Evolutionary conservation across 2,329 filamentous ascomycete genomes (phyloP), one percentile per base, ranked within the genome.

Genomic region (Aspergillus aculeatus): DNA sequence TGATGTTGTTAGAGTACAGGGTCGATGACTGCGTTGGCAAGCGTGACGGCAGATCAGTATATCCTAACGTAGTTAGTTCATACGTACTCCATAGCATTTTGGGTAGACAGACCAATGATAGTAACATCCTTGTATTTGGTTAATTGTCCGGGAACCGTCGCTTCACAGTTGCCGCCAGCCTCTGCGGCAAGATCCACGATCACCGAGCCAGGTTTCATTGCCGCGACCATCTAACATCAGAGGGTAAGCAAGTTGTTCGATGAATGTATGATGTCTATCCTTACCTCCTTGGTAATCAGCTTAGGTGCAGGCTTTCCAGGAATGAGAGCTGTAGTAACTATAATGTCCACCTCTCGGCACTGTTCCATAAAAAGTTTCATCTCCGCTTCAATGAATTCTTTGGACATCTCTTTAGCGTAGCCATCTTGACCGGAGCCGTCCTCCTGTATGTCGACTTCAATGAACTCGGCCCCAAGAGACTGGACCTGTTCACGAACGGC

Each of bases 321-420:
- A 61, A 96, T 96, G 68, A 96, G 77, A n/a, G 92, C 92, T 1
- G 92, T 96, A 1, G 92, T 96, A 71, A 96, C 90, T 62, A 96
- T 90, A 64, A 96, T 96, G 75, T 96, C 92, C 54, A 96, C 91
- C 44, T 96, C 92, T 60, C 86, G 84, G 62, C 89, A 90, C 74
- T 96, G 92, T 66, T 95, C 89, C 72, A 90, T 87, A 77, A 96
- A 96, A 0, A 96, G 82, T 74, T 91, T 93, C 91, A 96, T 96
- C 74, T 96, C 91, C 5, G 92, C 92, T 62, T 92, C 91, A 73
- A 95, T 92, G 70, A 96, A 96, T 66, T 94, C 92, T 70, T 94
- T 92, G 57, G 91, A 95, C 92, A 96, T 96, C 71, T 93, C 91
- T 71, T 96, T 96, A 56, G 91, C 91, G 70, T 96, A 96, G 16